Conservation (phyloP, 768 basidiomycete species). For the Hemileccinum rubropunctum region DNA sequence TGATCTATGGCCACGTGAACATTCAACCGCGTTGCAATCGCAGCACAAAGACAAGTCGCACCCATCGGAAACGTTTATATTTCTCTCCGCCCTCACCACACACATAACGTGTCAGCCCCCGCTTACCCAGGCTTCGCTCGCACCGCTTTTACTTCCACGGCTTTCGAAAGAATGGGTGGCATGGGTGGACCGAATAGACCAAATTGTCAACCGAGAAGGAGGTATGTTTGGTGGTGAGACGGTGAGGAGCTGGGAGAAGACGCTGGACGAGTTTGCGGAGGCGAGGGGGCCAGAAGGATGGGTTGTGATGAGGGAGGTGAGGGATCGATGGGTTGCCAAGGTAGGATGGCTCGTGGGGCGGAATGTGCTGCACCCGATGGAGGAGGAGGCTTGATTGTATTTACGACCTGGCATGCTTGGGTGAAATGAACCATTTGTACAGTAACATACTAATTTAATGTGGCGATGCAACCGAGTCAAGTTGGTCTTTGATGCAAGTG, state of each 20-base stretch:
- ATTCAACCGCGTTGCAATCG: conserved; percentile 44
- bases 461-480: not conserved
- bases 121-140: conserved; percentile 58
- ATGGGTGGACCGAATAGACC: conserved; percentile 71
- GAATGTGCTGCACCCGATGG: conserved; percentile 30
- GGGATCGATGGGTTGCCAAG: conserved; percentile 67
- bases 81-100: conserved; percentile 65
- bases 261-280: conserved; percentile 63
- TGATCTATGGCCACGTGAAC: conserved; percentile 35
- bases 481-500: not conserved
- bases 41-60: conserved; percentile 65
- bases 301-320: conserved; percentile 41
- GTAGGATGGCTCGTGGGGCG: conserved; percentile 78
- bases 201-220: conserved; percentile 64
- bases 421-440: not conserved
- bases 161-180: conserved; percentile 73
- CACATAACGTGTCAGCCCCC: conserved; percentile 68
- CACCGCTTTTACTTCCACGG: conserved; percentile 58
- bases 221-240: conserved; percentile 80
- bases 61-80: conserved; percentile 71
- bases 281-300: conserved; percentile 43
- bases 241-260: conserved; percentile 65
- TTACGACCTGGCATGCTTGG: not conserved
- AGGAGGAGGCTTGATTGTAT: conserved; percentile 23
- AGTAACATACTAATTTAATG: not conserved